Base-by-base conservation (phyloP, 257 asterid species). In the Nicotiana undulata region DNA sequence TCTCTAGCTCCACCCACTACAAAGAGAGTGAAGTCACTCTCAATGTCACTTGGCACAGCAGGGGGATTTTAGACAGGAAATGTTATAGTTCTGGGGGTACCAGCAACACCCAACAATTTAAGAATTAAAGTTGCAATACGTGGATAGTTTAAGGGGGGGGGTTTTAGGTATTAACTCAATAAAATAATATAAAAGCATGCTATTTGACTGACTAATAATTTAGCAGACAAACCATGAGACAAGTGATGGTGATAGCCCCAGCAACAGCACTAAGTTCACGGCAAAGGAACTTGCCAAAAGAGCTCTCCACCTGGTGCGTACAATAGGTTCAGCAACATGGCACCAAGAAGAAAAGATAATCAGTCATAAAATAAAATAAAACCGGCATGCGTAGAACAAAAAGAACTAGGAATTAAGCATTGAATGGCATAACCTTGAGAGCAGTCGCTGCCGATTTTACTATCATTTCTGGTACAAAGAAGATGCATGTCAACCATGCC, bases 401-500 rank as follows among this genome's bases (percentile, higher is more conserved):
- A 65, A 29, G 75, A 79, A 59, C 60, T 18, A 40, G 3, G 80
- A 75, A 74, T 58, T 64, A 28, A 77, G 28, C 61, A 26, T 22
- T 80, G 64, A 65, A 84, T 44, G 76, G 61, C 46, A 78, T 79
- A 81, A 95, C 99, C 97, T 90, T 86, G 82, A 88, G 77, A 15
- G 92, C 74, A 70, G 80, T 89, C 58, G 97, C 87, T 20, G 90
- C 88, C 52, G 98, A 92, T 86, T 93, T 93, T 63, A 93, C 88
- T 46, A 95, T 88, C 90, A 95, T 91, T 87, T 95, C 98, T 32
- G 99, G 99, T 79, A 95, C 85, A 83, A 93, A 95, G 86, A 95
- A 93, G 88, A 93, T 82, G 85, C 99, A 93, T 17, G 99, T 95
- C 91, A 95, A 88, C 99, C 99, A 93, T 46, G 99, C 97, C 98